phyloP scores from a whole-genome alignment of 148 eudicot genomes.

The Chenopodium berlandieri region DNA sequence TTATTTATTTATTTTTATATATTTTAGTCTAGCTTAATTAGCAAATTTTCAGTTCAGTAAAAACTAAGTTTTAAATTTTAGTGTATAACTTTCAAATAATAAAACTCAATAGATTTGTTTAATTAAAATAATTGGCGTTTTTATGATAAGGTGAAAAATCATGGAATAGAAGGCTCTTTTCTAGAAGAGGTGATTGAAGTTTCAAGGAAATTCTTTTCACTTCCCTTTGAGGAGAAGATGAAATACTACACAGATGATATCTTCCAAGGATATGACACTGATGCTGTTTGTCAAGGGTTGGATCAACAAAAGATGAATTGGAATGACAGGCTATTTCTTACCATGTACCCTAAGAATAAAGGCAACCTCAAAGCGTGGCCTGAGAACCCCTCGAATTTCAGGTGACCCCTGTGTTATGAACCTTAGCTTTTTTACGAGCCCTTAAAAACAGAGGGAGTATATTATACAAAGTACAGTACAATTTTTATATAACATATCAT shows the following conservation, averaged over 20 bases:
- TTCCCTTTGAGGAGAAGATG: constrained; percentile 37
- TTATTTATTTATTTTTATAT: neutral
- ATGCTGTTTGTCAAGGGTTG: constrained; percentile 19
- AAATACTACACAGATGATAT: constrained; percentile 21
- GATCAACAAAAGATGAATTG: constrained; percentile 31
- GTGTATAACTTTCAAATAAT: neutral
- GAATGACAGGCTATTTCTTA: constrained; percentile 36
- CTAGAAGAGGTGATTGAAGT: constrained; percentile 20
- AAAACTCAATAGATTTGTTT: too few species aligned
- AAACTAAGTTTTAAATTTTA: too few species aligned
- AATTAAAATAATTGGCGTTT: too few species aligned
- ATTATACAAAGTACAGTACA: too few species aligned
- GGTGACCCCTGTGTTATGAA: neutral
- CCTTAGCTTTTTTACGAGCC: too few species aligned
- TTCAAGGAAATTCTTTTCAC: constrained; percentile 37
- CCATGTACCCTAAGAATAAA: constrained; percentile 25
- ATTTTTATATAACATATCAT: too few species aligned
- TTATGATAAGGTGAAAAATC: constrained; percentile 15
- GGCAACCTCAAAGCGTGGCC: constrained; percentile 9
- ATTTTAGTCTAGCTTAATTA: neutral
- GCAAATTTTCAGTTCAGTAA: neutral
- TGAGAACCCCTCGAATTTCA: neutral
- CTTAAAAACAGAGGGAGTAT: too few species aligned
- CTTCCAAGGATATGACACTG: constrained; percentile 39
- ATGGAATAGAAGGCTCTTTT: constrained; percentile 5